Conservation (phyloP, 2,329 filamentous ascomycete species). For the Colletotrichum brevisporum region DNA sequence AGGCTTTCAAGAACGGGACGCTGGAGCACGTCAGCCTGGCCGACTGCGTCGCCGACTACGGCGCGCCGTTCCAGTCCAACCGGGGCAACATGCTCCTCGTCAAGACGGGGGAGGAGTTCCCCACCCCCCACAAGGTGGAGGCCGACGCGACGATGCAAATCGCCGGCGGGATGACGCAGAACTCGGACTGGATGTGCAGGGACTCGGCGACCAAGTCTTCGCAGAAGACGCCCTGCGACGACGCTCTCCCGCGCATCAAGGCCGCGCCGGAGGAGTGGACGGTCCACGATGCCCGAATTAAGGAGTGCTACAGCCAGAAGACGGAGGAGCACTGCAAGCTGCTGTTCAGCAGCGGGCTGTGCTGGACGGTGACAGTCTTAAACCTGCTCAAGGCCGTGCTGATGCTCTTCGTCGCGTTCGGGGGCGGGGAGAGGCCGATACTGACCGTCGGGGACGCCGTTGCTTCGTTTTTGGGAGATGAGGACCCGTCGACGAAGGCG, state of each 20-base stretch:
- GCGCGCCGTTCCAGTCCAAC: not conserved
- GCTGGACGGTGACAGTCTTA: not conserved
- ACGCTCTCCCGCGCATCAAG: not conserved
- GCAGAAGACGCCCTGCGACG: not conserved
- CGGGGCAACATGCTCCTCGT: not conserved
- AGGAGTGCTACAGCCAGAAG: constrained; percentile 1
- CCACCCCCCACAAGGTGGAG: not conserved
- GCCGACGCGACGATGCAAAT: not conserved
- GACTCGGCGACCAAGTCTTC: not conserved
- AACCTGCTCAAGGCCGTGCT: constrained; percentile 4
- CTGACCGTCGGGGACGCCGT: constrained; percentile 24
- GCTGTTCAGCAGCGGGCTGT: not conserved
- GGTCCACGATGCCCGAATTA: not conserved
- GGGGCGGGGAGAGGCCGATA: not conserved
- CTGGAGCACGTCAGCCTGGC: not conserved
- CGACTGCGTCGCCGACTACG: not conserved
- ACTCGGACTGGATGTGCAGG: not conserved
- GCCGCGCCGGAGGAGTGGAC: not conserved
- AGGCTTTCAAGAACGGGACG: not conserved
- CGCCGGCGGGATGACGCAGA: no score
- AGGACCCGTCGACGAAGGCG: not conserved
- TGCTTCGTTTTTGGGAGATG: not conserved
- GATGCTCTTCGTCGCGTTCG: constrained; percentile 16
- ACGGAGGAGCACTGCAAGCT: constrained; percentile 6
- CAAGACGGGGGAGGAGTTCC: not conserved